Base-by-base conservation (phyloP, 139 green algal species). In the Tetraselmis striata region DNA sequence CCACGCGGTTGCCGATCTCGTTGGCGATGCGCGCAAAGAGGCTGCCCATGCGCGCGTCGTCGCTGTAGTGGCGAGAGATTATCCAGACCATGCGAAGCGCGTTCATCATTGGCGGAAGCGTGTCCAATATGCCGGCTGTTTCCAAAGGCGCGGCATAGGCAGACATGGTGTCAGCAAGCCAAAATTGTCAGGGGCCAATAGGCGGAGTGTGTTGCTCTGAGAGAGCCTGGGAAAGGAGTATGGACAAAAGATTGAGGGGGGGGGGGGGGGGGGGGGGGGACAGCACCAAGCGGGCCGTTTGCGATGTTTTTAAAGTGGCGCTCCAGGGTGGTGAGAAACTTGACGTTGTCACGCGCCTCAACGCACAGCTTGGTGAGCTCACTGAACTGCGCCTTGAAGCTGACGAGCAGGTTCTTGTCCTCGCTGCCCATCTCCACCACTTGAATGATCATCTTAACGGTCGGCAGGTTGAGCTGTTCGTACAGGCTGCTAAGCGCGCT, bases 11-110 rank as follows among this genome's bases (percentile, higher is more conserved):
- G 24, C 84, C 90, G 2, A 97, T 90, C 81, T 94, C 89, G 0
- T 87, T 84, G 0, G 88, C 91, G 59, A 98, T 98, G 82, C 94
- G 91, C 32, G 94, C 85, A 80, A 98, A 91, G n/a, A 98, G 90
- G 25, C 76, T 83, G 24, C 94, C 94, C 95, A 98, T 98, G 83
- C 88, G 91, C 79, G 91, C 84, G 83, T 98, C 95, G 78, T 98
- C 93, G 2, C 77, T 86, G 84, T 93, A 94, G 86, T 98, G 91
- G 18, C 92, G 83, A 24, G 87, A 94, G 84, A 98, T 96, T 59
- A 98, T 94, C 95, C 95, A 98, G 2, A 94, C 94, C 93, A 97
- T 96, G 77, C 95, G 90, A 79, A 98, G 88, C 24, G 94, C 94
- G 59, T 95, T 95, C 87, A 98, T 95, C 91, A 97, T 94, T 0